A percentile compares a stretch with the other conserved stretches of the same genome.
Conservation (phyloP, 257 asterid genomes). For the Paulownia fortunei region DNA sequence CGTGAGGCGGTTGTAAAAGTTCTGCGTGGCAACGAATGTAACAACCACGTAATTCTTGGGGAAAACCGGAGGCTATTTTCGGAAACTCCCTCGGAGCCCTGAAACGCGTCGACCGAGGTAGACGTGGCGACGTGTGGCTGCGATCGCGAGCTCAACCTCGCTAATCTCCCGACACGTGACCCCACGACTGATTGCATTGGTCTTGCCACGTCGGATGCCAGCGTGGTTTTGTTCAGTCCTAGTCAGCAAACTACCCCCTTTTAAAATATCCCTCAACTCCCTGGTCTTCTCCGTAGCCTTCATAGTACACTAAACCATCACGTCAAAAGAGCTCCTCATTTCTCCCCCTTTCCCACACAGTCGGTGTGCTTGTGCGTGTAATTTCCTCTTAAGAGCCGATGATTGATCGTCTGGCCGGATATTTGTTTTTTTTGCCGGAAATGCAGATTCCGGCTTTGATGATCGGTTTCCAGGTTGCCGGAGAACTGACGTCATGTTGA, state of each 20-base stretch:
- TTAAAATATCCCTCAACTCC: slow-evolving; percentile 28
- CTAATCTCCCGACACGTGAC: slow-evolving; percentile 57
- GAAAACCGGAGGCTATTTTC: slow-evolving; percentile 34
- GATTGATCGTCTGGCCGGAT: slow-evolving; percentile 26
- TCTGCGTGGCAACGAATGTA: background rate
- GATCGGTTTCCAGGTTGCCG: slow-evolving; percentile 34
- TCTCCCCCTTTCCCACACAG: slow-evolving; percentile 28
- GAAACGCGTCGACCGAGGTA: slow-evolving; percentile 27
- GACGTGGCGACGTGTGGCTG: slow-evolving; percentile 64
- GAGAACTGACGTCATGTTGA: slow-evolving; percentile 43
- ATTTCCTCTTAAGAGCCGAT: background rate
- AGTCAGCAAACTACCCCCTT: slow-evolving; percentile 41
- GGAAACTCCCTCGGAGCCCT: slow-evolving; percentile 1
- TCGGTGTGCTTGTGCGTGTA: slow-evolving; percentile 19
- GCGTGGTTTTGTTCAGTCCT: slow-evolving; percentile 35
- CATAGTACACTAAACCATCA: slow-evolving; percentile 34
- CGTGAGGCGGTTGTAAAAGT: slow-evolving; percentile 51
- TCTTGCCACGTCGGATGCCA: slow-evolving; percentile 44
- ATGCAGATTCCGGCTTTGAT: slow-evolving; percentile 45
- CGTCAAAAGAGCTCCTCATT: slow-evolving; percentile 33
- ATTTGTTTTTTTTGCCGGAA: slow-evolving; percentile 23
- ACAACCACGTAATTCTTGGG: slow-evolving; percentile 33
- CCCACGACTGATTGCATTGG: background rate
- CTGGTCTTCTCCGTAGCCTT: slow-evolving; percentile 24
- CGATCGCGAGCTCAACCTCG: slow-evolving; percentile 23